A percentile compares a stretch with the other conserved stretches of the same genome.
Evolutionary conservation across 2,329 filamentous ascomycete species (phyloP).

Genomic region (Ceratocystis variospora): DNA sequence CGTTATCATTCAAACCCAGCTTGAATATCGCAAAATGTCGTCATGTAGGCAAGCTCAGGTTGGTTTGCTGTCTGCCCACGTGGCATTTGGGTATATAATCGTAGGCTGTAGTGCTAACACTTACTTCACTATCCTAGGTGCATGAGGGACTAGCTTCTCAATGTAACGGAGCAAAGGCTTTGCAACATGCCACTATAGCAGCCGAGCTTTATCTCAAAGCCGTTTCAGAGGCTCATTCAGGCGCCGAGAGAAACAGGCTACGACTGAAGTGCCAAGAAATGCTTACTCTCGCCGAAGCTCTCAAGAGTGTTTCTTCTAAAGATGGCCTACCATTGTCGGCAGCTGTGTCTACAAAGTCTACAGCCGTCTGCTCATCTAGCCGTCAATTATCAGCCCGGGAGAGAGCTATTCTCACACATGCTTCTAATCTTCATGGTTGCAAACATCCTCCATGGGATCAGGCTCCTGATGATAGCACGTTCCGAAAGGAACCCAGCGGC

Average conservation of each 20-base stretch:
- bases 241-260: slow-evolving; percentile 52
- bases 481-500: slow-evolving; percentile 37
- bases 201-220: slow-evolving; percentile 74
- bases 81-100: not conserved
- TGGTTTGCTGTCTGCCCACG: not conserved
- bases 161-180: slow-evolving; percentile 40
- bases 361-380: slow-evolving; percentile 22
- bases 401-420: slow-evolving; percentile 60
- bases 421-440: slow-evolving; percentile 68
- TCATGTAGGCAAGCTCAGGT: slow-evolving; percentile 2
- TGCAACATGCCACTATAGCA: slow-evolving; percentile 61
- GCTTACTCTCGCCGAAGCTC: slow-evolving; percentile 56
- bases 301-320: slow-evolving; percentile 39
- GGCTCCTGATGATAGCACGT: slow-evolving; percentile 47
- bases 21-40: not conserved
- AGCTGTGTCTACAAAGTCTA: not conserved
- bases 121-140: slow-evolving; percentile 23
- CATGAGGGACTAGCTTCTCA: slow-evolving; percentile 29
- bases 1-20: not conserved
- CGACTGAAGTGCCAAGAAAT: slow-evolving; percentile 55
- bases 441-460: slow-evolving; percentile 75
- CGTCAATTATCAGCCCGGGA: slow-evolving; percentile 55
- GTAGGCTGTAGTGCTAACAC: not conserved
- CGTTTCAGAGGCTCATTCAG: slow-evolving; percentile 43
- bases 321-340: not conserved